phyloP scores from a whole-genome alignment of 805 yeast genomes.

The Kodamaea nitidulidarum region DNA sequence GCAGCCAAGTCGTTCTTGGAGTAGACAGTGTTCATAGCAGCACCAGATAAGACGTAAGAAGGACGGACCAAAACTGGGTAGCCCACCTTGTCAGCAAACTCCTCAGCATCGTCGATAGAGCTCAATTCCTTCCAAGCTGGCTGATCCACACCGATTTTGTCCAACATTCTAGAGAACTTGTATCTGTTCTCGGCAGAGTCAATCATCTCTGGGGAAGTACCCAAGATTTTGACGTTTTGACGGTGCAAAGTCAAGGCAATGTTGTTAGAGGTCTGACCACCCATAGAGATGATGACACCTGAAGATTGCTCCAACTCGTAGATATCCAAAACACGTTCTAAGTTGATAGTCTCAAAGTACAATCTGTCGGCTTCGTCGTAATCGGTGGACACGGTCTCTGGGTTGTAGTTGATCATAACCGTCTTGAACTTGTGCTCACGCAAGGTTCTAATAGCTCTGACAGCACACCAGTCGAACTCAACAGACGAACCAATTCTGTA shows the following conservation, averaged over 20 bases:
- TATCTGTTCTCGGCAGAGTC: constrained; percentile 97
- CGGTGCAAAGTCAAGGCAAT: constrained; percentile 90
- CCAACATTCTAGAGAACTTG: constrained; percentile 96
- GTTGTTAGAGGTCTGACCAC: constrained; percentile 98
- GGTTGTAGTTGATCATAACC: constrained; percentile 95
- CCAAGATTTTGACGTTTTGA: constrained; percentile 90
- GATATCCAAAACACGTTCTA: constrained; percentile 91
- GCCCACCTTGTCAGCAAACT: constrained; percentile 82
- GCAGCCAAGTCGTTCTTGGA: constrained; percentile 82
- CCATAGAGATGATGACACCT: constrained; percentile 96
- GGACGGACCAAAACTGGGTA: constrained; percentile 98
- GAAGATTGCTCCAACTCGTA: constrained; percentile 85
- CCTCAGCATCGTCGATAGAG: constrained; percentile 87
- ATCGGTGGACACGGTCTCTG: constrained; percentile 98
- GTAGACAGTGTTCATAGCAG: constrained; percentile 97
- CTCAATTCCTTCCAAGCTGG: constrained; percentile 99
- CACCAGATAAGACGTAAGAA: constrained; percentile 95
- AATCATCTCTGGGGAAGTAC: constrained; percentile 97
- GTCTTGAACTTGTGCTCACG: constrained; percentile 85
- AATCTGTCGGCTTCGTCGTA: constrained; percentile 97
- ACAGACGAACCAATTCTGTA: constrained; percentile 98
- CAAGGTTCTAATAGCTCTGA: constrained; percentile 89
- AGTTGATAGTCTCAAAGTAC: constrained; percentile 90
- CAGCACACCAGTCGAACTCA: constrained; percentile 99
- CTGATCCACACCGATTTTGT: constrained; percentile 93